A percentile compares a stretch with the other conserved stretches of the same genome.
Conservation (phyloP, 805 yeast species). For the Nakazawaea populi region DNA sequence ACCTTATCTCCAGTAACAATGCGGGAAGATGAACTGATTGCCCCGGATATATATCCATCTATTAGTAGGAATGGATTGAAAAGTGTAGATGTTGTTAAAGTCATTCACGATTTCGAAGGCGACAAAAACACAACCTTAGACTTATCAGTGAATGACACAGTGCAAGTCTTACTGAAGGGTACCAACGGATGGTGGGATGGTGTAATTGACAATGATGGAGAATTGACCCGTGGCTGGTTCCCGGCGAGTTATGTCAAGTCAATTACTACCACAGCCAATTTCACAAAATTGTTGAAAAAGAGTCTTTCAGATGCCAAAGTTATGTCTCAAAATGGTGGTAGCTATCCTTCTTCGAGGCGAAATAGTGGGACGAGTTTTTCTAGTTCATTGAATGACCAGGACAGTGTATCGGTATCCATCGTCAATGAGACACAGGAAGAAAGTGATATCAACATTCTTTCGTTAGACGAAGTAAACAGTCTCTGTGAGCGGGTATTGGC, state of each 20-base stretch:
- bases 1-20: neutral
- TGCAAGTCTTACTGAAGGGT: constrained; percentile 61
- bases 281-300: neutral
- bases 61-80: neutral
- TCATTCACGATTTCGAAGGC: constrained; percentile 48
- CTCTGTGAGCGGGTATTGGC: constrained; percentile 12
- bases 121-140: constrained; percentile 47
- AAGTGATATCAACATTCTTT: constrained; percentile 13
- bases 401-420: constrained; percentile 4
- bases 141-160: constrained; percentile 58
- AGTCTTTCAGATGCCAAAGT: neutral
- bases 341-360: constrained; percentile 26
- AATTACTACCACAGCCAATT: neutral
- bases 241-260: constrained; percentile 58
- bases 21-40: constrained; percentile 1
- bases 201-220: constrained; percentile 34
- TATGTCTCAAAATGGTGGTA: neutral
- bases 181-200: constrained; percentile 91
- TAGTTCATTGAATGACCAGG: constrained; percentile 4
- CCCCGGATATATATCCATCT: neutral
- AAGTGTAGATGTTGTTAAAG: constrained; percentile 50
- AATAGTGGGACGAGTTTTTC: constrained; percentile 38
- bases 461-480: constrained; percentile 11
- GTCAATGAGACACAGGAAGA: neutral
- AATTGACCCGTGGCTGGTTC: constrained; percentile 73